Evolutionary conservation across 441 rosid species (phyloP).

Genomic region (Gossypium trilobum): DNA sequence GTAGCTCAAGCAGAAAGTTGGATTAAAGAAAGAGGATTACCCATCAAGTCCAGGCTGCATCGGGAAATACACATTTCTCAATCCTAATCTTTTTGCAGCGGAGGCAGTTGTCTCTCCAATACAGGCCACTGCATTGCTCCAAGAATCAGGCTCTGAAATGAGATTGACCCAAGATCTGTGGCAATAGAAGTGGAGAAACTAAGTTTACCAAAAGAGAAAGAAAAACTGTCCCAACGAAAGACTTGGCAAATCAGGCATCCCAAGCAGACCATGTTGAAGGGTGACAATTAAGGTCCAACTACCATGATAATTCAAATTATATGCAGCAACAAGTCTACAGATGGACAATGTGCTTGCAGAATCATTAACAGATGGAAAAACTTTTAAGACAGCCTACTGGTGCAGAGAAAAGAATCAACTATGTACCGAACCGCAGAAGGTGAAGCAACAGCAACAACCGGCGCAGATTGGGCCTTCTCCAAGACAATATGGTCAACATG

Average conservation of each 20-base stretch:
- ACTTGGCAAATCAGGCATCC: not conserved
- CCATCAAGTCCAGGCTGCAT: slow-evolving; percentile 79
- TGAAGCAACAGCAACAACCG: slow-evolving; percentile 83
- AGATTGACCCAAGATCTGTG: slow-evolving; percentile 73
- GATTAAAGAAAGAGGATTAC: slow-evolving; percentile 29
- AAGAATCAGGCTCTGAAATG: slow-evolving; percentile 41
- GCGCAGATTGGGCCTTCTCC: slow-evolving; percentile 56
- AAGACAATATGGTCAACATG: slow-evolving; percentile 53
- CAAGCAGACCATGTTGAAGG: not conserved
- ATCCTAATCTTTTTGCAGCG: slow-evolving; percentile 67
- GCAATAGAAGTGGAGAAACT: slow-evolving; percentile 19
- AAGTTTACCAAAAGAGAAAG: not conserved
- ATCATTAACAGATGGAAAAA: not conserved
- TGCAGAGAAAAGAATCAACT: slow-evolving; percentile 3
- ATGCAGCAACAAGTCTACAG: slow-evolving; percentile 1
- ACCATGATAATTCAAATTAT: slow-evolving; percentile 1
- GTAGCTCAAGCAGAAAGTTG: not conserved
- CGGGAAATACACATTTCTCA: slow-evolving; percentile 65
- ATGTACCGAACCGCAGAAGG: slow-evolving; percentile 75
- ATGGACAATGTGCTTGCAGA: not conserved
- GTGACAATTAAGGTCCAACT: not conserved
- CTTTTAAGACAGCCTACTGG: not conserved
- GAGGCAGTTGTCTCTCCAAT: slow-evolving; percentile 93
- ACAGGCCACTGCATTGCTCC: slow-evolving; percentile 68
- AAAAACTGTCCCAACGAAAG: not conserved